These are phyloP conservation scores for Hygrocybe punicea DNA, from an alignment of 768 basidiomycete genomes.

Conservation along the genomic window DNA sequence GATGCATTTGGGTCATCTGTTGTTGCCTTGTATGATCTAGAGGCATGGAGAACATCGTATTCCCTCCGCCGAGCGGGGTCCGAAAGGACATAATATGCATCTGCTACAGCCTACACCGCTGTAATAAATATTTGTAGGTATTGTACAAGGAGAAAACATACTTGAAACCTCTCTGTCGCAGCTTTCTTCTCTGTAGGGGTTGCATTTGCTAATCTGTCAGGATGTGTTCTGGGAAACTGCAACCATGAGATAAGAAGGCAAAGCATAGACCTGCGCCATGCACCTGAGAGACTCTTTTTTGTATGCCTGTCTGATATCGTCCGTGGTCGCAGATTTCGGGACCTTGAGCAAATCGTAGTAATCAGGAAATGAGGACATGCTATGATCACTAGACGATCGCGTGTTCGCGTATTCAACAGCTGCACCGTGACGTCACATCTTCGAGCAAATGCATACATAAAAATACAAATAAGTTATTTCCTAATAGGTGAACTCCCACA, in stretches of 20 bases:
- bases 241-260: slow-evolving; percentile 12
- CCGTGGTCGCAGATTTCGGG: slow-evolving; percentile 54
- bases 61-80: slow-evolving; percentile 69
- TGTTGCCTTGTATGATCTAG: slow-evolving; percentile 48
- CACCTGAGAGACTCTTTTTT: slow-evolving; percentile 75
- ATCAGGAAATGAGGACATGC: slow-evolving; percentile 75
- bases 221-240: slow-evolving; percentile 65
- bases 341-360: slow-evolving; percentile 69
- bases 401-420: no score
- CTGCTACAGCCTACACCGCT: slow-evolving; percentile 69
- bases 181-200: slow-evolving; percentile 63
- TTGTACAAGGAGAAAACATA: slow-evolving; percentile 19
- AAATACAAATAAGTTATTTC: no score
- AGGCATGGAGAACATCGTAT: slow-evolving; percentile 66
- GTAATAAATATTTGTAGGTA: slow-evolving; percentile 2
- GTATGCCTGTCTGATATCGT: slow-evolving; percentile 75
- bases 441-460: no score
- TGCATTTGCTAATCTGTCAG: slow-evolving; percentile 74
- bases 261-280: slow-evolving; percentile 9
- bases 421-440: no score
- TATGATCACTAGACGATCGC: no score
- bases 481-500: no score
- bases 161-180: slow-evolving; percentile 87
- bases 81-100: slow-evolving; percentile 91
- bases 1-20: slow-evolving; percentile 66